Conservation (phyloP, 345 rosid genomes). For the Heritiera littoralis region DNA sequence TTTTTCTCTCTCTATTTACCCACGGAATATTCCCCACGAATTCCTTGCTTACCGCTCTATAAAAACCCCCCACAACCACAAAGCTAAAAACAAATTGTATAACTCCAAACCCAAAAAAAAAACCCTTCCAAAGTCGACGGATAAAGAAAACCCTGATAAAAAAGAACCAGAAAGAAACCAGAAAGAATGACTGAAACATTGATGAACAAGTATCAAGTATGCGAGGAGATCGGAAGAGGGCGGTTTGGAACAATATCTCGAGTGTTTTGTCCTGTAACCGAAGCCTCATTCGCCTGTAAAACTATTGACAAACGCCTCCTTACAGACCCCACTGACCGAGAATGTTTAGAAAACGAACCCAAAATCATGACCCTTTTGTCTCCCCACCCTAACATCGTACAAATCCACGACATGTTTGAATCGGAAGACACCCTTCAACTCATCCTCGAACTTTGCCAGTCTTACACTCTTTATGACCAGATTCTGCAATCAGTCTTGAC, state of each 20-base stretch:
- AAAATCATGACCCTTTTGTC: slow-evolving; percentile 63
- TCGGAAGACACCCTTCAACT: slow-evolving; percentile 55
- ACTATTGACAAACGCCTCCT: slow-evolving; percentile 56
- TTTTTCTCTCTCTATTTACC: not conserved
- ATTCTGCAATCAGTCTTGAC: slow-evolving; percentile 37
- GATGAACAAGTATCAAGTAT: slow-evolving; percentile 47
- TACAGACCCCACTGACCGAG: slow-evolving; percentile 57
- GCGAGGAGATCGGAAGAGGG: slow-evolving; percentile 78
- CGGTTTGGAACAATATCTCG: slow-evolving; percentile 66
- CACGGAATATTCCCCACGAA: slow-evolving; percentile 29
- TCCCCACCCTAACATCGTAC: slow-evolving; percentile 59
- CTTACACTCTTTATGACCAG: slow-evolving; percentile 52
- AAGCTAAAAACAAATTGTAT: too few relatives aligned
- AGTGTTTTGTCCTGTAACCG: slow-evolving; percentile 48
- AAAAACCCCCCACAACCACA: not conserved
- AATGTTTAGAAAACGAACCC: slow-evolving; percentile 69
- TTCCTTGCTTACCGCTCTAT: not conserved
- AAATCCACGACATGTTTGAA: slow-evolving; percentile 52
- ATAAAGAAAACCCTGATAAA: not conserved
- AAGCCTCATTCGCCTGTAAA: slow-evolving; percentile 66
- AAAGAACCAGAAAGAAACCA: not conserved
- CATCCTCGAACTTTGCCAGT: slow-evolving; percentile 62
- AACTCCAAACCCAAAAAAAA: not conserved
- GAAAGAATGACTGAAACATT: slow-evolving; percentile 36
- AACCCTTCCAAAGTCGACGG: not conserved